Evolutionary conservation across 257 asterid genomes (phyloP), one percentile per base, ranked within the genome.

Genomic region (Solanum clarkiae): DNA sequence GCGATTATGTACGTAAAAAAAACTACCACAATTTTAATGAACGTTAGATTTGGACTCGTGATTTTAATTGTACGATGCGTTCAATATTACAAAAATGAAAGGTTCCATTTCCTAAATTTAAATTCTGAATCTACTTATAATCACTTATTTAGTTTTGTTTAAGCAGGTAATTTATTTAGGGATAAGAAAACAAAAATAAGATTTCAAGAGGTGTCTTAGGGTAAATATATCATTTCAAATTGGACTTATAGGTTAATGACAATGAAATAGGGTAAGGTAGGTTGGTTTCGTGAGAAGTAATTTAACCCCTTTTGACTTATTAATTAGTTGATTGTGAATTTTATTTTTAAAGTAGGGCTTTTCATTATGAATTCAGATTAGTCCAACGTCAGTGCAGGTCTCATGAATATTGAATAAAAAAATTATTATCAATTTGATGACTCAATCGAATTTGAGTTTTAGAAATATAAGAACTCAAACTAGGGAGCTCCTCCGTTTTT

Each of bases 381-480:
- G 32, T 1, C 1, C 2, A 0, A 32, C 3, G 0, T 1, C 24
- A 8, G 8, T 7, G 10, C 0, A 32, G 1, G 1, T 60, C 10
- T 8, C 1, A 4, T 6, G 26, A 11, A 69, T 7, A 69, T 0
- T 0, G 1, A 8, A 6, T 9, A 10, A 14, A 0, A 69, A 40
- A 69, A 32, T 32, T 32, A 32, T 32, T 32, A 32, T 32, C 4
- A 32, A 66, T 7, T 66, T 29, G 40, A 63, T 17, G 16, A 24
- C 12, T 13, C 5, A n/a, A 55, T 55, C 2, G 5, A 7, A 14
- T 65, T 65, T 16, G 20, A 65, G 72, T 32, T 12, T 12, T 26
- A 13, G 10, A 7, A 4, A 65, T 1, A 9, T 7, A 7, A 66
- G 40, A 26, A 65, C 7, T 29, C 6, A 29, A 0, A 16, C 0